Evolutionary conservation across 495 filamentous ascomycete species (phyloP), one percentile per base, ranked within the genome.

Genomic region (Tricharina praecox): DNA sequence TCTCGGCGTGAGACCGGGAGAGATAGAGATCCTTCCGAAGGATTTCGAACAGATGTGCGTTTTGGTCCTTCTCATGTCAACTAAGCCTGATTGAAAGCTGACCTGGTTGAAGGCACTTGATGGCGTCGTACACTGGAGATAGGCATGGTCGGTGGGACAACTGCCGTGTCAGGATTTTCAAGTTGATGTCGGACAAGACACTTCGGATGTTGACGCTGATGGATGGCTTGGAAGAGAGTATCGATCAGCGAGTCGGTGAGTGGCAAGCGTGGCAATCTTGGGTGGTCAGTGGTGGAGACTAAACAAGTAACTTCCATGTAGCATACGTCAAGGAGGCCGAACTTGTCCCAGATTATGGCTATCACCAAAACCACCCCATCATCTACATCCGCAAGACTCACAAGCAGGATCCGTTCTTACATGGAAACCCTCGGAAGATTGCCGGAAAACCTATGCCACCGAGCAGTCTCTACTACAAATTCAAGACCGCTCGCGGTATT

Each of bases 341-440:
- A 26, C 47, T 58, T 13, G 49, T 58, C 13, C 55, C 55, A 5
- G 55, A 55, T 20, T 58, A 58, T 19, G 55, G 44, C 0, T 58
- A 55, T 44, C 49, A 55, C 33, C 30, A 52, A 3, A 53, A 51
- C 23, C 44, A 49, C 11, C 55, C 55, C 9, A 45, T 58, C 7
- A 55, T 58, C 7, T 58, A 51, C 45, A 49, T 58, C 23, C 36
- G 53, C 2, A 49, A 38, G 28, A 47, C 35, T 4, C 36, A 35
- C 20, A 20, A 30, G 18, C 23, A 39, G 9, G 45, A 45, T 30
- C 45, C 45, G 1, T 48, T 48, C 19, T 3, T 48, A 2, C 9
- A 37, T 26, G 21, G 35, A 10, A 48, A 48, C 20, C 30, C 30
- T 4, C 15, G 33, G 28, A 48, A 39, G 32, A 32, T 39, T 38